phyloP scores from a whole-genome alignment of 768 basidiomycete genomes.

The Rhodotorula paludigena region DNA sequence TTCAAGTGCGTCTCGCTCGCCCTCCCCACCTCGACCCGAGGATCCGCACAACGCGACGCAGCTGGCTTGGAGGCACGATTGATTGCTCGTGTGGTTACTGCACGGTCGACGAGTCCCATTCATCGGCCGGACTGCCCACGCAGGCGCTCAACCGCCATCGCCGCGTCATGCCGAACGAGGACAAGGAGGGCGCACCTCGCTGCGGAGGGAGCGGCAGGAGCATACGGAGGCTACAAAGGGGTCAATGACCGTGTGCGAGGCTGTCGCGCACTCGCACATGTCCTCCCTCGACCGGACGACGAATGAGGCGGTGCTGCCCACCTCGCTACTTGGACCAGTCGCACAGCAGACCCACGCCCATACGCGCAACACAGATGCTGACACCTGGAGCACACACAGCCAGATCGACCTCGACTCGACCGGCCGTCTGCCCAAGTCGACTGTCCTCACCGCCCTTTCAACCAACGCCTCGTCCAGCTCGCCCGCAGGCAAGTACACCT shows the following conservation, averaged over 20 bases:
- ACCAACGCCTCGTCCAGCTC: conserved; percentile 47
- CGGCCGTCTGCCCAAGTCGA: conserved; percentile 74
- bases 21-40: conserved; percentile 13
- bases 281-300: no score
- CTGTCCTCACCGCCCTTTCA: conserved; percentile 72
- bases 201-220: no score
- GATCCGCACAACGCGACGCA: not conserved
- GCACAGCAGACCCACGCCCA: no score
- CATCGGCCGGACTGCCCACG: no score
- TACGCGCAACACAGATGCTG: not conserved
- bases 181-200: no score
- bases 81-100: no score
- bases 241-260: no score
- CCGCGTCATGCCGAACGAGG: no score
- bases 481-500: conserved; percentile 64
- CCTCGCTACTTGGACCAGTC: not conserved
- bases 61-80: not conserved
- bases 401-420: conserved; percentile 70
- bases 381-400: conserved; percentile 49
- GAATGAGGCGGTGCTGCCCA: not conserved
- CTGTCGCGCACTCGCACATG: no score
- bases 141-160: no score
- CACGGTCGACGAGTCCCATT: no score
- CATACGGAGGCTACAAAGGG: no score
- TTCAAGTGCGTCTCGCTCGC: conserved; percentile 72